Percentiles rank a stretch among this genome's conserved stretches.
Conservation (phyloP, 148 eudicot species). For the Chenopodium berlandieri region DNA sequence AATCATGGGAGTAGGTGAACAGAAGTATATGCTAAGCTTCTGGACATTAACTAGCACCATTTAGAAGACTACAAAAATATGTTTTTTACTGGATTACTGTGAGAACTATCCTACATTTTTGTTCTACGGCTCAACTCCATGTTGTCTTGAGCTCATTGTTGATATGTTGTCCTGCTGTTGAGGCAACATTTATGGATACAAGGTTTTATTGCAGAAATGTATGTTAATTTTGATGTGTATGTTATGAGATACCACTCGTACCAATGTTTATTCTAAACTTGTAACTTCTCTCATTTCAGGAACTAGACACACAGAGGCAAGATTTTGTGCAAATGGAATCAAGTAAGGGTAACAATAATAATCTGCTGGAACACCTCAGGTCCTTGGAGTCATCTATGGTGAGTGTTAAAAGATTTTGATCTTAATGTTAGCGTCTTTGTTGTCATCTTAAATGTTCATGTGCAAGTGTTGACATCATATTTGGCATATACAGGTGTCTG, state of each 20-base stretch:
- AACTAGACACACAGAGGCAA: conserved; percentile 52
- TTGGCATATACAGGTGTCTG: conserved; percentile 52
- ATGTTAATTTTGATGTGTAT: background rate
- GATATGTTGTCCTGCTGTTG: background rate
- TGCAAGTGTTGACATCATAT: conserved; percentile 2
- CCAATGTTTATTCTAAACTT: background rate
- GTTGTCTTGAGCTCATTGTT: background rate
- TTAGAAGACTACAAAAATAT: background rate
- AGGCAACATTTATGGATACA: background rate
- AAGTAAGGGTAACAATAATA: conserved; percentile 47
- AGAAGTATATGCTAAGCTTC: background rate
- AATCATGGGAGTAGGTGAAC: background rate
- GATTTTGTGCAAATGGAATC: conserved; percentile 45
- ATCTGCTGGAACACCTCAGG: conserved; percentile 66
- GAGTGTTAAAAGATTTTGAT: conserved; percentile 16
- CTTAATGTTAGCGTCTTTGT: background rate
- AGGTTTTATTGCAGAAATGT: background rate
- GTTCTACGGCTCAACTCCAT: background rate
- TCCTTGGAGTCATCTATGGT: conserved; percentile 78
- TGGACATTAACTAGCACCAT: background rate
- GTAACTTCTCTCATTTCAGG: conserved; percentile 36
- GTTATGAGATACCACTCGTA: background rate
- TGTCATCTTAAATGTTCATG: background rate
- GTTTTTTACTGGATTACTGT: background rate
- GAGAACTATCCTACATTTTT: background rate